A percentile compares a stretch with the other conserved stretches of the same genome.
Evolutionary conservation across 371 early-diverging fungal genomes (phyloP).

Genomic region (Rhizopus sp.): DNA sequence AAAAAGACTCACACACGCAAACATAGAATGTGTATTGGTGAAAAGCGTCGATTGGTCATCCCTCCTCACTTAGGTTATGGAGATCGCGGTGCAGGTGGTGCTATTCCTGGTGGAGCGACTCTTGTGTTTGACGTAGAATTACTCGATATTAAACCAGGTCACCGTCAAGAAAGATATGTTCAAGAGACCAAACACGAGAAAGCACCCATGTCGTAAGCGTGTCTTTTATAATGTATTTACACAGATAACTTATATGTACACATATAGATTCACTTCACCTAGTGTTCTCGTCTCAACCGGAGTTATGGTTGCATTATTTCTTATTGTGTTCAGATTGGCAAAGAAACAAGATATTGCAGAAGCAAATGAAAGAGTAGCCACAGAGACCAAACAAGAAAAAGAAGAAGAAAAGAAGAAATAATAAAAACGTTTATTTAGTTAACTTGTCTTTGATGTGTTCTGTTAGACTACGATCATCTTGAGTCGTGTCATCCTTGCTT

Average conservation of each 20-base stretch:
- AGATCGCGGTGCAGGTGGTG: constrained; percentile 54
- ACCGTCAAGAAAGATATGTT: not conserved
- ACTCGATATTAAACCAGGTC: constrained; percentile 52
- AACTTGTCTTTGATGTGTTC: constrained; percentile 9
- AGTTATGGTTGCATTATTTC: constrained; percentile 22
- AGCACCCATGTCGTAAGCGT: constrained; percentile 11
- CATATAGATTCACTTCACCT: constrained; percentile 23
- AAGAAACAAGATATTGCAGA: constrained; percentile 23
- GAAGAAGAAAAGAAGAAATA: constrained; percentile 16
- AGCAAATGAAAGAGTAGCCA: constrained; percentile 8
- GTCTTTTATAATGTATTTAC: not conserved
- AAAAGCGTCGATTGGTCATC: constrained; percentile 81
- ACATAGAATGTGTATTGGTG: constrained; percentile 82
- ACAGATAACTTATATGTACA: not conserved
- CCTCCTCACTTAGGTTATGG: constrained; percentile 68
- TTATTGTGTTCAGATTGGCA: constrained; percentile 16
- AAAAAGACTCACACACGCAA: not conserved
- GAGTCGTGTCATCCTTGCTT: not conserved
- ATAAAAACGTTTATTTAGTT: not conserved
- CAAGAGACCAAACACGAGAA: not conserved
- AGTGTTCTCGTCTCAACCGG: constrained; percentile 29
- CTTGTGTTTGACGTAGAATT: constrained; percentile 72
- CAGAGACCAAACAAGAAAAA: not conserved
- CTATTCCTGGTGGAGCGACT: constrained; percentile 62
- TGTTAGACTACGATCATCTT: constrained; percentile 6